A percentile compares a stretch with the other conserved stretches of the same genome.
phyloP scores from a whole-genome alignment of 2,329 filamentous ascomycete genomes.

The Fusarium aywerte region DNA sequence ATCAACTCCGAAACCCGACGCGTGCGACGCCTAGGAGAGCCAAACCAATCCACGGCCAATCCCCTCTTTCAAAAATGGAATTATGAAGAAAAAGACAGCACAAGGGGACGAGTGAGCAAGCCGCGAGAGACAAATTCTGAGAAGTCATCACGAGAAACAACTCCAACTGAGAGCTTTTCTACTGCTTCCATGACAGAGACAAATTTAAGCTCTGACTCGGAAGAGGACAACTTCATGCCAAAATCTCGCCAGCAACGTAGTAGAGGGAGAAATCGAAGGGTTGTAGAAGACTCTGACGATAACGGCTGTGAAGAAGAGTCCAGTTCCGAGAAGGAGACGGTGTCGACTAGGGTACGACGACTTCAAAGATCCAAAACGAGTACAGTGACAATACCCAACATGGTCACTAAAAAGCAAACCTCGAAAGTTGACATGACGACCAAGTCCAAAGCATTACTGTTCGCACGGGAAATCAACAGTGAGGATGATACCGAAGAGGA shows the following conservation, averaged over 20 bases:
- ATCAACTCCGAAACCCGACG: slow-evolving; percentile 44
- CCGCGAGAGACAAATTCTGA: not conserved
- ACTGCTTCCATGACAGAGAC: not conserved
- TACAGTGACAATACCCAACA: not conserved
- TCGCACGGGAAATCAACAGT: slow-evolving; percentile 23
- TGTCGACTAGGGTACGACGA: slow-evolving; percentile 38
- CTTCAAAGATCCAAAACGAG: slow-evolving; percentile 22
- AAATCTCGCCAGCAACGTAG: slow-evolving; percentile 9
- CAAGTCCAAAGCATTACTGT: slow-evolving; percentile 19
- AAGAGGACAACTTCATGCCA: slow-evolving; percentile 18
- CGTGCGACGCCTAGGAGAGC: slow-evolving; percentile 48
- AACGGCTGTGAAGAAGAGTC: slow-evolving; percentile 14
- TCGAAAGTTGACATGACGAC: not conserved
- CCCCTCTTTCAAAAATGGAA: slow-evolving; percentile 51
- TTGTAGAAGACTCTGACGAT: slow-evolving; percentile 40
- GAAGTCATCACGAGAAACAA: slow-evolving; percentile 7
- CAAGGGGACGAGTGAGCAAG: not conserved
- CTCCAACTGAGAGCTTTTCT: not conserved
- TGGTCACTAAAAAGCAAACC: not conserved
- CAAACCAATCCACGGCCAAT: slow-evolving; percentile 40
- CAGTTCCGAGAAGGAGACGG: slow-evolving; percentile 28
- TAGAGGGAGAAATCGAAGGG: slow-evolving; percentile 18
- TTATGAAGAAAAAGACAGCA: slow-evolving; percentile 34
- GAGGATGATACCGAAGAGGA: slow-evolving; percentile 17
- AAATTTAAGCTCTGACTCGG: not conserved